phyloP scores from a whole-genome alignment of 1,139 yeast genomes.

The Magnusiomyces ingens region DNA sequence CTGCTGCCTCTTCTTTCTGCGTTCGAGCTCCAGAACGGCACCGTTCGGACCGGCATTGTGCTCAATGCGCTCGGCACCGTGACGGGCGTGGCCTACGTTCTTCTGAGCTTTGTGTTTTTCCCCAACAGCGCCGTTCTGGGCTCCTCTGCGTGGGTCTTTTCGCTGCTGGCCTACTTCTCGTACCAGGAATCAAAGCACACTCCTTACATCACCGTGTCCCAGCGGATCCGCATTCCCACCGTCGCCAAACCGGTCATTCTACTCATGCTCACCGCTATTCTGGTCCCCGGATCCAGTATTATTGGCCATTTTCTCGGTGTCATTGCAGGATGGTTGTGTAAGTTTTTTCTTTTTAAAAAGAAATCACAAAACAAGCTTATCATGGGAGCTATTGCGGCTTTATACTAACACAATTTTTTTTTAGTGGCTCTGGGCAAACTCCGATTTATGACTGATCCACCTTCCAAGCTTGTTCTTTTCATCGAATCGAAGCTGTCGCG shows the following conservation, averaged over 20 bases:
- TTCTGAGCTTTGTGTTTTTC: slow-evolving; percentile 48
- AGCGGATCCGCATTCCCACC: slow-evolving; percentile 47
- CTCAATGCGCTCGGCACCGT: slow-evolving; percentile 64
- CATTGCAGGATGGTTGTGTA: slow-evolving; percentile 42
- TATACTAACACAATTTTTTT: background rate
- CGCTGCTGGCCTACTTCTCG: slow-evolving; percentile 59
- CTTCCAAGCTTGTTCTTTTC: slow-evolving; percentile 55
- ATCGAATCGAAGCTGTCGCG: slow-evolving; percentile 53
- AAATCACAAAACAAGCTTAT: slow-evolving; percentile 32
- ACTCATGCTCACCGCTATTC: slow-evolving; percentile 43
- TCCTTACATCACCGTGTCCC: slow-evolving; percentile 39
- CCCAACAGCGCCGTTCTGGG: slow-evolving; percentile 57
- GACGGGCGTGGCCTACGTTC: slow-evolving; percentile 61
- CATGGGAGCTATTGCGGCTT: background rate
- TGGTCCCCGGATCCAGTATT: slow-evolving; percentile 58
- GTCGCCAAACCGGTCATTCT: slow-evolving; percentile 51
- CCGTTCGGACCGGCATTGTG: slow-evolving; percentile 80
- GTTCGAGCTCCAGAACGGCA: slow-evolving; percentile 74
- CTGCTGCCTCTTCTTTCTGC: slow-evolving; percentile 53
- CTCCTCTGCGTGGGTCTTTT: slow-evolving; percentile 68
- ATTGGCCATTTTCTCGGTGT: slow-evolving; percentile 62
- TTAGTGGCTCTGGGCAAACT: slow-evolving; percentile 51
- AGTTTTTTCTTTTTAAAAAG: slow-evolving; percentile 21
- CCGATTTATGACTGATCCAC: slow-evolving; percentile 51
- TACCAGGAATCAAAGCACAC: slow-evolving; percentile 49